Conservation (phyloP, 495 filamentous ascomycete genomes). For the Astrocystis sublimbata region DNA sequence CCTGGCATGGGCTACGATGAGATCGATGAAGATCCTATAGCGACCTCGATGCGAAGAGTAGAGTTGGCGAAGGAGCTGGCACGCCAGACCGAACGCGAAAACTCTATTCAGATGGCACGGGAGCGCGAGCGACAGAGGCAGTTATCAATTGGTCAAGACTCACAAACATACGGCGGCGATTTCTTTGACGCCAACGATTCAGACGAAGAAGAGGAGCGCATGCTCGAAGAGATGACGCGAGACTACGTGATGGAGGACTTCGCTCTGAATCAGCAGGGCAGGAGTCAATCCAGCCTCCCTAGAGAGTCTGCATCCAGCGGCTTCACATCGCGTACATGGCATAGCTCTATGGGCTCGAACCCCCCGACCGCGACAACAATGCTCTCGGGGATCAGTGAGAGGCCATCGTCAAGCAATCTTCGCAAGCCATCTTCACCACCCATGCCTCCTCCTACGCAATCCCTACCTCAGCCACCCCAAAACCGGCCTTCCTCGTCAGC, state of each 20-base stretch:
- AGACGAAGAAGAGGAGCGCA: constrained; percentile 90
- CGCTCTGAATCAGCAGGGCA: constrained; percentile 53
- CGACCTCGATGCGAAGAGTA: constrained; percentile 66
- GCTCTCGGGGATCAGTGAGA: constrained; percentile 77
- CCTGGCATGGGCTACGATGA: constrained; percentile 34
- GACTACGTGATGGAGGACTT: constrained; percentile 88
- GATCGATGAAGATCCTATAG: constrained; percentile 47
- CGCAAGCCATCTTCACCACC: constrained; percentile 34
- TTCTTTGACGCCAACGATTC: constrained; percentile 70
- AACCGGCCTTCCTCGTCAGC: constrained; percentile 43
- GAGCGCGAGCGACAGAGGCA: constrained; percentile 51
- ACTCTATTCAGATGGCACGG: constrained; percentile 61
- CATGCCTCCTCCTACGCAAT: constrained; percentile 47
- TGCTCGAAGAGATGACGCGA: constrained; percentile 89
- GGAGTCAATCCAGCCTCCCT: constrained; percentile 64
- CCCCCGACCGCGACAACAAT: constrained; percentile 70
- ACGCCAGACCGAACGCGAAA: constrained; percentile 73
- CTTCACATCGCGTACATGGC: constrained; percentile 81
- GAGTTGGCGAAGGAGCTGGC: constrained; percentile 78
- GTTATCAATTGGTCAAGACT: constrained; percentile 28
- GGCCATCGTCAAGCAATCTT: constrained; percentile 36
- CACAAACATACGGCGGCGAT: constrained; percentile 32
- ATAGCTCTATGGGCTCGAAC: constrained; percentile 80
- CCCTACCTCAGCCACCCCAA: constrained; percentile 41
- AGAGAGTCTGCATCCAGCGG: constrained; percentile 88